Evolutionary conservation across 2,329 filamentous ascomycete species (phyloP).

Genomic region (Raffaelea arxii): DNA sequence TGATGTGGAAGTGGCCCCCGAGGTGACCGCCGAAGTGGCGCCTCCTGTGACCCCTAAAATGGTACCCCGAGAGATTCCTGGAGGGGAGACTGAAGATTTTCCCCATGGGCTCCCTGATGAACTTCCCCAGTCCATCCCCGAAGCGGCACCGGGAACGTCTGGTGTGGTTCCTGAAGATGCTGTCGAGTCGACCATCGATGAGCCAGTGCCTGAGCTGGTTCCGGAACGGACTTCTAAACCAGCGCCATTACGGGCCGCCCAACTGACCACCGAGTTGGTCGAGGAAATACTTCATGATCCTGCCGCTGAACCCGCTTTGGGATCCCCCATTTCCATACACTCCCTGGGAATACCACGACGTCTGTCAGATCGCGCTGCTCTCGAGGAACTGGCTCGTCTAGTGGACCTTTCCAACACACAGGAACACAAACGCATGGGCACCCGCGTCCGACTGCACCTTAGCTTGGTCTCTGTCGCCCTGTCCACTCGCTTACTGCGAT

Average conservation of each 20-base stretch:
- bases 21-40: background rate
- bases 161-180: background rate
- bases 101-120: background rate
- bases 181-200: background rate
- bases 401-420: conserved; percentile 72
- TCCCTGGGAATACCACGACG: no score
- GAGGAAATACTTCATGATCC: no score
- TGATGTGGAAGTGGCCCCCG: no score
- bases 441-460: conserved; percentile 62
- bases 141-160: background rate
- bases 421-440: conserved; percentile 67
- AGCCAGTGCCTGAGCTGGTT: no score
- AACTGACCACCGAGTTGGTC: no score
- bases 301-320: no score
- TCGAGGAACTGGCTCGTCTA: conserved; percentile 70
- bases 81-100: background rate
- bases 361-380: conserved; percentile 56
- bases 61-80: background rate
- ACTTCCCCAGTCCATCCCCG: background rate
- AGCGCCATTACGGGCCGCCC: no score
- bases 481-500: conserved; percentile 63
- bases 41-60: background rate
- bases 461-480: conserved; percentile 66
- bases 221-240: no score
- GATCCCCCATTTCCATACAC: no score